Percentiles rank a stretch among this genome's conserved stretches.
phyloP scores from a whole-genome alignment of 2,329 filamentous ascomycete species.

The Monosporascus cannonballus region DNA sequence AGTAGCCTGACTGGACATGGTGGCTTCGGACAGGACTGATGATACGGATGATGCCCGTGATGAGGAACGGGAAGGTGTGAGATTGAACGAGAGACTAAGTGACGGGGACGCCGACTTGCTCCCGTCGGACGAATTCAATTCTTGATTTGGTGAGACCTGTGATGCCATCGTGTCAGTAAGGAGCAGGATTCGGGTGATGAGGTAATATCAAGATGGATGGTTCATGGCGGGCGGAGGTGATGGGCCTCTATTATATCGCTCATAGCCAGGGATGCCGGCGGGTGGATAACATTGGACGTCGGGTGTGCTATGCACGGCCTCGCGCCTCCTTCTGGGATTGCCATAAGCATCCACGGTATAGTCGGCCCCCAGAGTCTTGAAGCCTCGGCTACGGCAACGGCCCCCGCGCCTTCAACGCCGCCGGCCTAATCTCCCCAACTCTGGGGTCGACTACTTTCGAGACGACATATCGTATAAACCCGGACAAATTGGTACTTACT shows the following conservation, averaged over 20 bases:
- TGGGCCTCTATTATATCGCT: neutral
- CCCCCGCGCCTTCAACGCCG: neutral
- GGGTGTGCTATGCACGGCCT: neutral
- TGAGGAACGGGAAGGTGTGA: slow-evolving; percentile 23
- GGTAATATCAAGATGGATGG: neutral
- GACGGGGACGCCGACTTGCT: slow-evolving; percentile 9
- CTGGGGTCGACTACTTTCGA: neutral
- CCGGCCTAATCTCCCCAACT: neutral
- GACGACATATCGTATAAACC: too few species aligned
- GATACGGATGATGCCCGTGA: slow-evolving; percentile 30
- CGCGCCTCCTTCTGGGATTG: neutral
- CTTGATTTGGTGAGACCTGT: slow-evolving; percentile 14
- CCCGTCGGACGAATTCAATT: slow-evolving; percentile 1
- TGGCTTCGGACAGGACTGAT: slow-evolving; percentile 27
- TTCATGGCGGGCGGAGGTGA: neutral
- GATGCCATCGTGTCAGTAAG: slow-evolving; percentile 20
- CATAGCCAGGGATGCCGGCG: neutral
- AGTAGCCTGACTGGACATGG: slow-evolving; percentile 31
- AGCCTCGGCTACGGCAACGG: neutral
- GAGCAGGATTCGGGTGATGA: neutral
- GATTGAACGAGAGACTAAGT: slow-evolving; percentile 32
- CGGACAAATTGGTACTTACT: neutral
- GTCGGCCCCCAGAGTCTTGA: neutral
- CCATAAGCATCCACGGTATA: neutral
- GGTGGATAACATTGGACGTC: neutral